Evolutionary conservation across 305 asterid species (phyloP).

Genomic region (Rubia peregrina): DNA sequence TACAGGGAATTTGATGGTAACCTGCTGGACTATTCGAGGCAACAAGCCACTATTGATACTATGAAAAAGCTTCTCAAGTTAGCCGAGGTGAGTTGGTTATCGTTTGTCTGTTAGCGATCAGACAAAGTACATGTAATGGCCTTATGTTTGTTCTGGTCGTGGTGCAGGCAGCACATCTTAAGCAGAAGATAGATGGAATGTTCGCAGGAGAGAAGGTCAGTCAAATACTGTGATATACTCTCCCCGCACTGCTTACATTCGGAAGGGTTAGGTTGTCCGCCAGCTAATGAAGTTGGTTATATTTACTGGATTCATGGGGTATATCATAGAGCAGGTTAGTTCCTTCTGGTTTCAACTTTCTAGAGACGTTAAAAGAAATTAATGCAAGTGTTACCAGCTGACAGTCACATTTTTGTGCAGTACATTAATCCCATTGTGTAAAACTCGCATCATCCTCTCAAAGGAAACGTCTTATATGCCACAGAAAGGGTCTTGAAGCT

Average conservation of each 20-base stretch:
- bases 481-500: constrained; percentile 96
- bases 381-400: constrained; percentile 17
- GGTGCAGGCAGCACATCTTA: constrained; percentile 72
- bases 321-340: constrained; percentile 61
- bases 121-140: constrained; percentile 5
- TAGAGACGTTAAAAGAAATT: not conserved
- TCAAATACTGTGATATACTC: constrained; percentile 28
- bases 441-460: constrained; percentile 92
- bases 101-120: constrained; percentile 13
- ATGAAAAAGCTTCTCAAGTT: constrained; percentile 54
- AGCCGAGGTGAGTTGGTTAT: constrained; percentile 58
- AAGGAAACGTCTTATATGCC: constrained; percentile 80
- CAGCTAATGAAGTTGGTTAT: constrained; percentile 49
- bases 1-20: constrained; percentile 81
- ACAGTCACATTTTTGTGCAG: constrained; percentile 47
- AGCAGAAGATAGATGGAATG: constrained; percentile 76
- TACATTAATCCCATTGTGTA: constrained; percentile 90
- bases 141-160: constrained; percentile 22
- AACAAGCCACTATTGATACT: constrained; percentile 66
- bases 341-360: constrained; percentile 8
- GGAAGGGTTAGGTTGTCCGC: constrained; percentile 54
- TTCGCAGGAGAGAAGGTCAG: constrained; percentile 90
- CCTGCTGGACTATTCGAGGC: constrained; percentile 85
- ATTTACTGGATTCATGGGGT: constrained; percentile 54
- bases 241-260: constrained; percentile 49